Evolutionary conservation across 768 basidiomycete genomes (phyloP), one percentile per base, ranked within the genome.

Genomic region (Rhizopogon salebrosus): DNA sequence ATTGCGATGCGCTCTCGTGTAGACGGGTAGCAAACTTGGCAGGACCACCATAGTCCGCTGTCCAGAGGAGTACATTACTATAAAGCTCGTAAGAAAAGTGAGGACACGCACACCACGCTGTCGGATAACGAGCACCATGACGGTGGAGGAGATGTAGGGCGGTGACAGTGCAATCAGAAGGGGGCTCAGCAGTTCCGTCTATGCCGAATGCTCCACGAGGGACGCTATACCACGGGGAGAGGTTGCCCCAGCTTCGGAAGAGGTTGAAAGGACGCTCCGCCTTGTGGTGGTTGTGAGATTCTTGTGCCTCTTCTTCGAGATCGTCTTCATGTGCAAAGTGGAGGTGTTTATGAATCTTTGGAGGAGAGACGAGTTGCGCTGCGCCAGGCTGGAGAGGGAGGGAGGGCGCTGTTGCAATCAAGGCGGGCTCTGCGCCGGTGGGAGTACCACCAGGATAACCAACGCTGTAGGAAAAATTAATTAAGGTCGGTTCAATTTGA

Each of bases 221-320:
- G 18, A 89, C 83, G 57, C 85, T 89, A 65, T 85, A 92, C 91
- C 91, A 93, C 10, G 91, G 91, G 1, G 86, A 85, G 38, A 91
- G 66, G 62, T 92, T 92, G 1, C 91, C 91, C 91, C 91, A 93
- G 39, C 81, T 78, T 64, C 75, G 80, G 69, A 92, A 82, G 40
- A 92, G 60, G 61, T 86, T 80, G 58, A 89, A 92, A 9, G 72
- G 53, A 34, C 66, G 66, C 16, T 70, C 66, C 3, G 10, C 31
- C 38, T 48, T 36, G 45, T 35, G 41, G 20, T 29, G 22, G 31
- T 53, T 63, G 31, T 69, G 66, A 18, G 61, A 62, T 41, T 62
- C 66, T 56, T 57, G 55, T 41, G 58, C 59, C 22, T 53, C 58
- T 24, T 55, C 49, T 49, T 49, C 31, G 8, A 23, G 14, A 16